Evolutionary conservation across 257 asterid genomes (phyloP).

Genomic region (Ehretia macrophylla): DNA sequence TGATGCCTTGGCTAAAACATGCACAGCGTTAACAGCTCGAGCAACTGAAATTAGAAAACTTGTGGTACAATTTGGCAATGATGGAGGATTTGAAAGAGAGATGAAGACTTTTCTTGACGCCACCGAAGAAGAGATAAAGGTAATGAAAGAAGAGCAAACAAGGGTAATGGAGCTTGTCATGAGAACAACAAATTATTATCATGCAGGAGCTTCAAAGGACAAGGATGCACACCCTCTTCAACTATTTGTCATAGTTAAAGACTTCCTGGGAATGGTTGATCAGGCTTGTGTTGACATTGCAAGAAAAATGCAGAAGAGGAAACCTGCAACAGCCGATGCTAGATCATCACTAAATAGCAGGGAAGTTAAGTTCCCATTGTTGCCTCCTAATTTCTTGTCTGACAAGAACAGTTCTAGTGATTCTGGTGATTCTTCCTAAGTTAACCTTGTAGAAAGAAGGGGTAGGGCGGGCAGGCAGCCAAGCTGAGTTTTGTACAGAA

Average conservation of each 20-base stretch:
- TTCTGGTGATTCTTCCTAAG: slow-evolving; percentile 38
- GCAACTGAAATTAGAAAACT: slow-evolving; percentile 32
- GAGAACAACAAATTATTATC: slow-evolving; percentile 76
- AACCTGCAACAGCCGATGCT: slow-evolving; percentile 27
- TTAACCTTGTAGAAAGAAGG: slow-evolving; percentile 9
- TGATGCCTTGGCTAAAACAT: slow-evolving; percentile 40
- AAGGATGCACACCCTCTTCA: slow-evolving; percentile 50
- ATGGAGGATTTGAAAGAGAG: slow-evolving; percentile 38
- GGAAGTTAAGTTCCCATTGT: slow-evolving; percentile 68
- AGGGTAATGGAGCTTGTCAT: slow-evolving; percentile 73
- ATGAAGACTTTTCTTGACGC: slow-evolving; percentile 56
- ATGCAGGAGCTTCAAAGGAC: slow-evolving; percentile 62
- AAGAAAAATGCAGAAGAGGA: slow-evolving; percentile 60
- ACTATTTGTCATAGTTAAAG: slow-evolving; percentile 58
- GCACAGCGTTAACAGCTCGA: slow-evolving; percentile 34
- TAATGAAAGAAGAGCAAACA: slow-evolving; percentile 45
- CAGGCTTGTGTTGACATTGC: slow-evolving; percentile 74
- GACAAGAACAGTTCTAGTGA: slow-evolving; percentile 50
- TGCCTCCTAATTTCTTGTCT: slow-evolving; percentile 75
- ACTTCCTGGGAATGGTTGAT: slow-evolving; percentile 87
- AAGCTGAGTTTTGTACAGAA: neutral
- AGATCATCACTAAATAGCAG: slow-evolving; percentile 42
- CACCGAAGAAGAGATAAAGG: slow-evolving; percentile 52
- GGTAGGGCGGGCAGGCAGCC: too few relatives aligned
- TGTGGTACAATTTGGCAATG: slow-evolving; percentile 28